Base-by-base conservation (phyloP, 2,329 filamentous ascomycete species). In the Sphaerulina vaccinii region DNA sequence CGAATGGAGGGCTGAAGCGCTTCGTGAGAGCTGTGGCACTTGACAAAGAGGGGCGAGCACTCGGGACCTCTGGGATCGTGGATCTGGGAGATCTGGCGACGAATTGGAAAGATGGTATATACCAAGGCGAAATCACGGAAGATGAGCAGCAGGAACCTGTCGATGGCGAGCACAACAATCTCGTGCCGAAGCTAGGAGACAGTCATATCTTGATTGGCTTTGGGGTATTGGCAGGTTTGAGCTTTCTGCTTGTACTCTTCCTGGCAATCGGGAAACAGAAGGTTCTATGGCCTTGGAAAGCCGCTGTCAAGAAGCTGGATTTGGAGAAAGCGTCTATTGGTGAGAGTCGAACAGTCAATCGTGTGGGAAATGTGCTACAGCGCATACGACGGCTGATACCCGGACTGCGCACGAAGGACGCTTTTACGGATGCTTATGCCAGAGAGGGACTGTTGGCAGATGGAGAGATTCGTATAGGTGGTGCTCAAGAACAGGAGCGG, bases 1-100 rank as follows among this genome's bases (percentile, higher is more conserved):
- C 38, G 3, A 37, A 23, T 1, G 37, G 49, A 16, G 39, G 48
- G 2, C 16, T 59, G 11, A 49, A 51, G 21, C 46, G 57, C 13
- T 63, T 58, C 33, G 50, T 65, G n/a, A 44, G 57, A 16, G 56
- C 57, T 22, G 51, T 60, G 1, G 64, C 62, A 13, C 24, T 67
- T 8, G 57, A 65, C 41, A 32, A 46, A 7, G 39, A 61, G 13
- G 61, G 52, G 0, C 13, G n/a, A 18, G 23, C 49, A 5, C 39
- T 59, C 13, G 54, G 57, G 13, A 51, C 51, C 1, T 52, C 53
- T 3, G 41, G 57, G 22, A 23, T 53, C 13, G 45, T 59, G 3
- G 54, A 59, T 22, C 46, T 56, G 9, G 54, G 51, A 1, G 53
- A 49, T 8, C 19, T 55, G 9, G 51, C 52, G 8, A 38, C 32